A percentile compares a stretch with the other conserved stretches of the same genome.
Conservation (phyloP, 1,284 basidiomycete species). For the Leccinum pachyderme region DNA sequence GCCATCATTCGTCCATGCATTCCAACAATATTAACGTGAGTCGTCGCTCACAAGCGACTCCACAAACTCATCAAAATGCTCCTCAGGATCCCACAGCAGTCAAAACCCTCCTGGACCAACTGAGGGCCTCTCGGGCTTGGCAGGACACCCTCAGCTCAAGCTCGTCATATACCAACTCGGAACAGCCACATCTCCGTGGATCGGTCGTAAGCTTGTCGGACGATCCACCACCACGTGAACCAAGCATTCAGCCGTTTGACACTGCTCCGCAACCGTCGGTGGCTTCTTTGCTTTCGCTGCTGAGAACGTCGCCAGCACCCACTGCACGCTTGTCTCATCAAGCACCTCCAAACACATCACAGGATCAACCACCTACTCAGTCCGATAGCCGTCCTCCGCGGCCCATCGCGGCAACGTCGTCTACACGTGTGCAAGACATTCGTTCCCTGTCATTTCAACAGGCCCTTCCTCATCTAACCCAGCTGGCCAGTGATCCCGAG, state of each 20-base stretch:
- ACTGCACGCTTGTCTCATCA: constrained; percentile 7
- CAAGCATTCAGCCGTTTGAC: constrained; percentile 5
- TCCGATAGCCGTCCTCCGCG: constrained; percentile 14
- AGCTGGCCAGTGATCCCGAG: constrained; percentile 48
- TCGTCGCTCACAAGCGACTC: neutral
- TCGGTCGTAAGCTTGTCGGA: constrained; percentile 7
- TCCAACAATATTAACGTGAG: constrained; percentile 47
- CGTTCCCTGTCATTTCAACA: constrained; percentile 60
- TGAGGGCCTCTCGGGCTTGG: constrained; percentile 66
- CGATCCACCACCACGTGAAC: constrained; percentile 8
- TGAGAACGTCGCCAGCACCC: constrained; percentile 38
- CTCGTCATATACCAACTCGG: constrained; percentile 4
- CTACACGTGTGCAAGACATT: constrained; percentile 36
- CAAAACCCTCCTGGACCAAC: constrained; percentile 62
- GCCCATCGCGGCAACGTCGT: constrained; percentile 10
- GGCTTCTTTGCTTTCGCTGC: constrained; percentile 65
- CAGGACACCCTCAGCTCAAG: constrained; percentile 42
- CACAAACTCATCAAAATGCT: neutral
- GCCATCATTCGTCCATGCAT: constrained; percentile 26
- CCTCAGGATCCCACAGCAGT: constrained; percentile 54
- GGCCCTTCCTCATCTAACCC: constrained; percentile 55
- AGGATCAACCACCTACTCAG: constrained; percentile 9
- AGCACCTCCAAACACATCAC: constrained; percentile 10
- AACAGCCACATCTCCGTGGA: constrained; percentile 3
- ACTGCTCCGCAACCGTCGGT: constrained; percentile 40